Percentiles rank a stretch among this genome's conserved stretches.
Evolutionary conservation across 495 filamentous ascomycete genomes (phyloP).

Genomic region (Niebla homalea): DNA sequence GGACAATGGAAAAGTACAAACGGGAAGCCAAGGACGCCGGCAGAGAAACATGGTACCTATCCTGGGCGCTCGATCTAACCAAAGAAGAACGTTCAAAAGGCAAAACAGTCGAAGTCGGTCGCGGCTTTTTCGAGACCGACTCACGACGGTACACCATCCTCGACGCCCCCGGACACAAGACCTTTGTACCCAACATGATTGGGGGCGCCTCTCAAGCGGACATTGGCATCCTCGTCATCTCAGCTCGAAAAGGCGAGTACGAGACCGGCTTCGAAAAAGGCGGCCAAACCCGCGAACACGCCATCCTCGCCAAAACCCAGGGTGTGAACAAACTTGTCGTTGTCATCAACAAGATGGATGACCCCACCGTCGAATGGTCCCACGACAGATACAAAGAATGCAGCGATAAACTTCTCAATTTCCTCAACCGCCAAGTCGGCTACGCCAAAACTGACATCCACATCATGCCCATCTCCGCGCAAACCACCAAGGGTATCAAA

Average conservation of each 20-base stretch:
- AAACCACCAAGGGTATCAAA: slow-evolving; percentile 74
- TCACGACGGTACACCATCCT: slow-evolving; percentile 82
- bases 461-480: slow-evolving; percentile 94
- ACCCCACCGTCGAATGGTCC: slow-evolving; percentile 88
- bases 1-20: slow-evolving; percentile 73
- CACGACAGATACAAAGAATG: slow-evolving; percentile 86
- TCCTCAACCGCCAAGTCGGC: slow-evolving; percentile 69
- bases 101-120: slow-evolving; percentile 95
- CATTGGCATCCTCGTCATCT: slow-evolving; percentile 91
- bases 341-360: slow-evolving; percentile 98
- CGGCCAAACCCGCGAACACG: slow-evolving; percentile 94
- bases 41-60: slow-evolving; percentile 93
- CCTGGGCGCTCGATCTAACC: slow-evolving; percentile 88
- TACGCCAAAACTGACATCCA: slow-evolving; percentile 88
- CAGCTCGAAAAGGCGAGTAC: slow-evolving; percentile 86
- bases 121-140: slow-evolving; percentile 91
- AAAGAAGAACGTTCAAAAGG: slow-evolving; percentile 94
- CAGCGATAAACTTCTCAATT: slow-evolving; percentile 71
- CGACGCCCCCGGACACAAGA: slow-evolving; percentile 94
- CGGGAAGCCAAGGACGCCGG: slow-evolving; percentile 1
- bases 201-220: slow-evolving; percentile 94
- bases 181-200: slow-evolving; percentile 92
- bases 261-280: slow-evolving; percentile 99
- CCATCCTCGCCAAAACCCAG: slow-evolving; percentile 93
- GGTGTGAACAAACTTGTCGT: slow-evolving; percentile 90